These are phyloP conservation scores for Suhomyces sp. DNA, from an alignment of 805 yeast species.

Conservation along the genomic window DNA sequence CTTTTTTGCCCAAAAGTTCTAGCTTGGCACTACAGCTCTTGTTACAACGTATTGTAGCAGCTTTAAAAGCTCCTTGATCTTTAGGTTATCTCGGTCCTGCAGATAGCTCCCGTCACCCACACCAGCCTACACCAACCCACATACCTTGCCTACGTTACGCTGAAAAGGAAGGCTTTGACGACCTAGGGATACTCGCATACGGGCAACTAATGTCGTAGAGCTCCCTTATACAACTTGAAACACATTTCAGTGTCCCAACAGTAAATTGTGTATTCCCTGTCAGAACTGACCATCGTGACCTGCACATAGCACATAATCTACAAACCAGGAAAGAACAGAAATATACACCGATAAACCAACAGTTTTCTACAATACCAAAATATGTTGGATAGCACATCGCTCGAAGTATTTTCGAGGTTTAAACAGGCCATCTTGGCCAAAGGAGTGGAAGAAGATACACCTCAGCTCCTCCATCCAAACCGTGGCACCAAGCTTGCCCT, in stretches of 20 bases:
- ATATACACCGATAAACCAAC: not conserved
- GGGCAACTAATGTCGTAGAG: not conserved
- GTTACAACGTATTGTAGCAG: not conserved
- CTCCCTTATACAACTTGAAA: not conserved
- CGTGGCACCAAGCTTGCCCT: conserved; percentile 31
- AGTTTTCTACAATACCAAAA: not conserved
- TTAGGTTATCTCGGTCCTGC: conserved; percentile 1
- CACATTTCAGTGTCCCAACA: not conserved
- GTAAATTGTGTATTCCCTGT: not conserved
- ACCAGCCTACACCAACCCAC: not conserved
- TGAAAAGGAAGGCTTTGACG: not conserved
- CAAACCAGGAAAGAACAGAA: not conserved
- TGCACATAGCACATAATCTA: not conserved
- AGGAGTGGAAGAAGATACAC: conserved; percentile 4
- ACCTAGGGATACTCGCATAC: not conserved
- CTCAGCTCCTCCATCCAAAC: conserved; percentile 17
- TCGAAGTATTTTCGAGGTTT: conserved; percentile 37
- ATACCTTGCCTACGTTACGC: not conserved
- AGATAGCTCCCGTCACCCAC: not conserved
- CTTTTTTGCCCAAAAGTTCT: not conserved
- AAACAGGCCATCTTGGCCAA: conserved; percentile 33
- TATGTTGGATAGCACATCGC: conserved; percentile 38
- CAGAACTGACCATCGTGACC: not conserved
- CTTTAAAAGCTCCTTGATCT: not conserved
- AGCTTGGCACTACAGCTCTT: not conserved